Percentiles rank a stretch among this genome's conserved stretches.
Conservation (phyloP, 805 yeast genomes). For the Lachancea fermentati region DNA sequence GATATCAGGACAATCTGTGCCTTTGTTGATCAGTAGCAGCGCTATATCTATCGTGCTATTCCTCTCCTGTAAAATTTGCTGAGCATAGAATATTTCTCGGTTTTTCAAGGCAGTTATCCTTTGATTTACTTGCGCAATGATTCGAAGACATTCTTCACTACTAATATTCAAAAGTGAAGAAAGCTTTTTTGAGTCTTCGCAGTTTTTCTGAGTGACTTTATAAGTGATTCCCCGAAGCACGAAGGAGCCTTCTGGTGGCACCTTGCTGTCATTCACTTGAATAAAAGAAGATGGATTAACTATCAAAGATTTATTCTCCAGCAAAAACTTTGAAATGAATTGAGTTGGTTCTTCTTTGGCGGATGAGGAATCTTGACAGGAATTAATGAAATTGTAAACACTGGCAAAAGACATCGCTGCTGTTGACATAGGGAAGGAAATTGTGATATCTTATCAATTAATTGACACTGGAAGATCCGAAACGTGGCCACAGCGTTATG, state of each 20-base stretch:
- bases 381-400: constrained; percentile 17
- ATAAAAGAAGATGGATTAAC: constrained; percentile 11
- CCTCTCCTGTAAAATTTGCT: constrained; percentile 44
- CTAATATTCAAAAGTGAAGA: constrained; percentile 37
- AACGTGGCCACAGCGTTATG: no score
- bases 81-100: constrained; percentile 30
- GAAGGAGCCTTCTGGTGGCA: constrained; percentile 14
- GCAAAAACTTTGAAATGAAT: constrained; percentile 16
- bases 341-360: constrained; percentile 11
- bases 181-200: constrained; percentile 38
- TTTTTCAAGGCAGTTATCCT: constrained; percentile 34
- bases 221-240: constrained; percentile 38
- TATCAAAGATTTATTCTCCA: constrained; percentile 11
- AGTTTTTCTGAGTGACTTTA: constrained; percentile 33
- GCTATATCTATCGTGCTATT: constrained; percentile 42
- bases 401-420: constrained; percentile 18
- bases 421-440: no score
- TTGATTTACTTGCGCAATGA: constrained; percentile 37
- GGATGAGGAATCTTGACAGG: constrained; percentile 9
- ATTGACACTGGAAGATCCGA: no score
- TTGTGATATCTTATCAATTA: no score
- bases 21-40: constrained; percentile 23
- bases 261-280: constrained; percentile 1
- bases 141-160: constrained; percentile 43
- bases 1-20: constrained; percentile 20